A percentile compares a stretch with the other conserved stretches of the same genome.
phyloP scores from a whole-genome alignment of 805 yeast species.

The Kluyveromyces wickerhamii region DNA sequence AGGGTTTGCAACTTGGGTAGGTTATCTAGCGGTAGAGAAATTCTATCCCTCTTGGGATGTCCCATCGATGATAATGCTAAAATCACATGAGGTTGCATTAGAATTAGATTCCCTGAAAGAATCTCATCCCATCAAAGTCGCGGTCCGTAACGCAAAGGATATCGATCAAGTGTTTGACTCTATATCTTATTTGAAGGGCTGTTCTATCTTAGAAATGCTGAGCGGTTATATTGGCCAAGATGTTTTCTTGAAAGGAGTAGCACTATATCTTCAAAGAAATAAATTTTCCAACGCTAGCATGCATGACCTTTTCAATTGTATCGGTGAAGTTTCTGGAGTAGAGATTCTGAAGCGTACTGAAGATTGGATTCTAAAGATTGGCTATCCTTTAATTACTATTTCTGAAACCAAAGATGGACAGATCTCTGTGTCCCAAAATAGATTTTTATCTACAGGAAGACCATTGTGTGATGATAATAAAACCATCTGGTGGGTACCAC shows the following conservation, averaged over 20 bases:
- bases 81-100: constrained; percentile 32
- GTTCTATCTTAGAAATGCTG: constrained; percentile 70
- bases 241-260: constrained; percentile 63
- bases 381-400: constrained; percentile 63
- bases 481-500: constrained; percentile 49
- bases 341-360: constrained; percentile 55
- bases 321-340: constrained; percentile 53
- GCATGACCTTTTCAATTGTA: constrained; percentile 61
- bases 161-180: constrained; percentile 77
- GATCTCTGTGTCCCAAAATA: constrained; percentile 27
- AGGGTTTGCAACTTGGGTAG: constrained; percentile 86
- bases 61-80: constrained; percentile 47
- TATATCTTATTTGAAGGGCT: constrained; percentile 76
- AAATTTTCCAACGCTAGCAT: constrained; percentile 67
- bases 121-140: constrained; percentile 79
- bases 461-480: neutral
- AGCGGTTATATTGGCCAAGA: constrained; percentile 64
- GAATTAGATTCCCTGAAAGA: constrained; percentile 48
- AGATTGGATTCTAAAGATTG: constrained; percentile 65
- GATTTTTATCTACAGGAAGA: constrained; percentile 4
- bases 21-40: constrained; percentile 58
- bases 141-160: constrained; percentile 69
- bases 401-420: constrained; percentile 26
- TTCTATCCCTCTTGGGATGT: constrained; percentile 79
- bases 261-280: constrained; percentile 55